Evolutionary conservation across 495 filamentous ascomycete genomes (phyloP), one percentile per base, ranked within the genome.

Genomic region (Penicillium soppii): DNA sequence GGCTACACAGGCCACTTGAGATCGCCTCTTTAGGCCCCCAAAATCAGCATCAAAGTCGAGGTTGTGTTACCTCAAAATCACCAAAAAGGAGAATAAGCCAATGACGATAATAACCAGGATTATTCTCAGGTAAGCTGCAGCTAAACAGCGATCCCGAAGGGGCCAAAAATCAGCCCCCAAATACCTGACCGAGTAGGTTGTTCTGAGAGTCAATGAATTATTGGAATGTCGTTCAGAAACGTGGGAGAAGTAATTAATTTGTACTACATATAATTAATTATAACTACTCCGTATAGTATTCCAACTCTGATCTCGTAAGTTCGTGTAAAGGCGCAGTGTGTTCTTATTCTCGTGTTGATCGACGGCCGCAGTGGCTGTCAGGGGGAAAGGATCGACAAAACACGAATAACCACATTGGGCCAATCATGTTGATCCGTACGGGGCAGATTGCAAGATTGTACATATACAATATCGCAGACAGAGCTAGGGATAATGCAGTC

Each of bases 1-100:
- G 19, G 9, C 16, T 19, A 37, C 8, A 37, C 6, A 20, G 16
- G 8, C 35, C 35, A 4, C 16, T 37, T 20, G 16, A 37, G 17
- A 37, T 37, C 17, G 16, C n/a, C 35, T 4, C 12, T 36, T 41
- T 41, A 25, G 6, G 38, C 38, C 22, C 38, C 22, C 3, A 15
- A 23, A 42, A 42, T 27, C 39, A 42, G 39, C 39, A 42, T n/a
- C n/a, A n/a, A n/a, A n/a, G n/a, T n/a, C n/a, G n/a, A 32, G 23
- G 39, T 25, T 5, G 21, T 42, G 13, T 4, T n/a, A n/a, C 39
- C 23, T 21, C 17, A 21, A 15, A 21, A 7, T 21, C 10, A 21
- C 19, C 2, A 13, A 19, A 12, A 9, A 40, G 20, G 2, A 19
- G 7, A 15, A 21, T 13, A 22, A 13, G 10, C 38, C 20, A 19